Evolutionary conservation across 768 basidiomycete genomes (phyloP).

Genomic region (Saitozyma podzolica): DNA sequence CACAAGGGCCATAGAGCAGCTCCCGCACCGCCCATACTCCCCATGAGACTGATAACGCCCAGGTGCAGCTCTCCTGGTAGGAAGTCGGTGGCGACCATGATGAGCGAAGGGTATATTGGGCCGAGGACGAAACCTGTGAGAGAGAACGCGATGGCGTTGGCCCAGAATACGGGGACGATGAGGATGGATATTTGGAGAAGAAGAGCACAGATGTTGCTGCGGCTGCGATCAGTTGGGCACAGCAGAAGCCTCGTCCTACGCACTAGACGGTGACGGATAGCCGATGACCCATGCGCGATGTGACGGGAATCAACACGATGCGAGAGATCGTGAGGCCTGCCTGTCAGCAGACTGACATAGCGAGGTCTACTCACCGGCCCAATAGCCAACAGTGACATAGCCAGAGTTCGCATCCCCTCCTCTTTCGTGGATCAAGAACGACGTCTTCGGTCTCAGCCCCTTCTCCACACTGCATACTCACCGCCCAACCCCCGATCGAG

Average conservation of each 20-base stretch:
- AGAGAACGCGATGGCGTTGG: constrained; percentile 64
- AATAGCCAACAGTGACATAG: constrained; percentile 42
- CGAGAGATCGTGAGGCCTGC: constrained; percentile 57
- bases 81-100: constrained; percentile 60
- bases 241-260: neutral
- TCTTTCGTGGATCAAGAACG: constrained; percentile 17
- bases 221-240: neutral
- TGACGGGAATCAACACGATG: constrained; percentile 58
- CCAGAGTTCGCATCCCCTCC: constrained; percentile 18
- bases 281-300: constrained; percentile 51
- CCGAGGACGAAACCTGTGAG: constrained; percentile 68
- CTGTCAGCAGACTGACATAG: too few relatives aligned
- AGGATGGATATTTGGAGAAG: constrained; percentile 66
- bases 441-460: constrained; percentile 6
- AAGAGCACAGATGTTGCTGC: constrained; percentile 5
- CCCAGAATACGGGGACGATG: constrained; percentile 65
- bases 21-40: constrained; percentile 37
- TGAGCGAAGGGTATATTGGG: constrained; percentile 64
- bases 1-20: constrained; percentile 43
- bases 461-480: constrained; percentile 1
- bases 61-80: constrained; percentile 69
- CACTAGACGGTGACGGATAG: constrained; percentile 48
- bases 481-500: constrained; percentile 37
- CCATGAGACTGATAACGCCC: constrained; percentile 54
- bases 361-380: constrained; percentile 14